Conservation (phyloP, 2,329 filamentous ascomycete species). For the Mycosphaerella sp. region DNA sequence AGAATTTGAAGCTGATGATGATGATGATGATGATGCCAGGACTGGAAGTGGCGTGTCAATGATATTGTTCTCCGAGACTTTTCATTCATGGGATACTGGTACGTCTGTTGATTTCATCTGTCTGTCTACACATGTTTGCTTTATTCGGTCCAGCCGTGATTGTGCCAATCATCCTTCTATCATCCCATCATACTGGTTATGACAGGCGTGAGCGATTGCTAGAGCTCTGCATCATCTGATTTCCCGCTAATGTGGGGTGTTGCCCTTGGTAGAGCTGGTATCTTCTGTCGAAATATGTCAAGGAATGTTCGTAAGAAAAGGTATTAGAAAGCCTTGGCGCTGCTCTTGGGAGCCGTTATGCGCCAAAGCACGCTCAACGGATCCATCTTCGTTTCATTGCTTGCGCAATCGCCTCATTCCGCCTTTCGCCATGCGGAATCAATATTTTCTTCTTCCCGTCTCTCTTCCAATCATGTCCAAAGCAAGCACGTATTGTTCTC, state of each 20-base stretch:
- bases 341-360: neutral
- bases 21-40: too few relatives aligned
- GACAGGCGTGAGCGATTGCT: neutral
- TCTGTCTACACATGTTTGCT: too few relatives aligned
- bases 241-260: neutral
- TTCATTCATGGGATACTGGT: too few relatives aligned
- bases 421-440: constrained; percentile 2
- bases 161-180: neutral
- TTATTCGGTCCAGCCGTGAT: too few relatives aligned
- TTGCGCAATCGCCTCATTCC: neutral
- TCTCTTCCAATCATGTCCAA: constrained; percentile 1
- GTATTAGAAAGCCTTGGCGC: neutral
- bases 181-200: neutral
- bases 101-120: too few relatives aligned
- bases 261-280: neutral
- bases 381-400: neutral
- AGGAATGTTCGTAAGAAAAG: neutral
- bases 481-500: neutral
- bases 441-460: neutral
- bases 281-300: constrained; percentile 9
- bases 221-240: neutral
- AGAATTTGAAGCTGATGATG: too few relatives aligned
- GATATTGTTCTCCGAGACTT: too few relatives aligned
- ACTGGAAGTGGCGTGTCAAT: too few relatives aligned
- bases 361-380: neutral